A percentile compares a stretch with the other conserved stretches of the same genome.
These are phyloP conservation scores for Cyclocybe cylindracea DNA, from an alignment of 768 basidiomycete genomes.

Conservation along the genomic window DNA sequence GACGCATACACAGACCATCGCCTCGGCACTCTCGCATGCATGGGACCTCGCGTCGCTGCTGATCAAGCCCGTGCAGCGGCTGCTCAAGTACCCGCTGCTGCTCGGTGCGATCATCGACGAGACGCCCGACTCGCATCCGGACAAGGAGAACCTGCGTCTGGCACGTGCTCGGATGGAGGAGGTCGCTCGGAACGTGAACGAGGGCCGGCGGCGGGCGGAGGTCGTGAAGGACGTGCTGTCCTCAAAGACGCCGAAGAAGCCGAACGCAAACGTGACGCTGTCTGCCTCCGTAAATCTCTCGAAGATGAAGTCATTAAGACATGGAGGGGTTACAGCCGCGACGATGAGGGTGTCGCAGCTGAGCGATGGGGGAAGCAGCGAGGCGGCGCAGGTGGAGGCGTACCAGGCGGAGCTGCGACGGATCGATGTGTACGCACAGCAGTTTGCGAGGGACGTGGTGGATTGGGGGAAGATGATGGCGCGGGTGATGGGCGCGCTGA, in stretches of 20 bases:
- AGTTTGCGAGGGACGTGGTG: slow-evolving; percentile 60
- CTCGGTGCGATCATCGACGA: slow-evolving; percentile 75
- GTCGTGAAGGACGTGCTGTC: slow-evolving; percentile 76
- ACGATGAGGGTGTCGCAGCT: slow-evolving; percentile 22
- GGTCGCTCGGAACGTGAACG: slow-evolving; percentile 76
- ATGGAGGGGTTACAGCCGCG: slow-evolving; percentile 28
- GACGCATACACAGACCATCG: slow-evolving; percentile 61
- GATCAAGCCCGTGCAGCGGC: slow-evolving; percentile 96
- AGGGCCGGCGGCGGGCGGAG: slow-evolving; percentile 73
- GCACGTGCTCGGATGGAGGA: slow-evolving; percentile 68
- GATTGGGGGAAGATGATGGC: slow-evolving; percentile 63
- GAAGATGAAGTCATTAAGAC: slow-evolving; percentile 58
- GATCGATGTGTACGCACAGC: slow-evolving; percentile 58
- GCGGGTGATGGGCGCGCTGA: slow-evolving; percentile 48
- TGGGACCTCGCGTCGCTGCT: slow-evolving; percentile 94
- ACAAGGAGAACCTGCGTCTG: slow-evolving; percentile 55
- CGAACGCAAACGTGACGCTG: slow-evolving; percentile 43
- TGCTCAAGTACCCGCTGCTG: slow-evolving; percentile 92
- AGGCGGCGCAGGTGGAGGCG: slow-evolving; percentile 52
- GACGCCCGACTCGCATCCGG: slow-evolving; percentile 68
- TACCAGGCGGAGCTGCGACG: slow-evolving; percentile 59
- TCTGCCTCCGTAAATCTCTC: slow-evolving; percentile 57
- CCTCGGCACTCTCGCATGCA: slow-evolving; percentile 75
- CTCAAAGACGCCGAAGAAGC: slow-evolving; percentile 29
- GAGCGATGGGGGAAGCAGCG: slow-evolving; percentile 19